Evolutionary conservation across 129 eudicot species (phyloP), one percentile per base, ranked within the genome.

Genomic region (Gnaphalium uliginosum): DNA sequence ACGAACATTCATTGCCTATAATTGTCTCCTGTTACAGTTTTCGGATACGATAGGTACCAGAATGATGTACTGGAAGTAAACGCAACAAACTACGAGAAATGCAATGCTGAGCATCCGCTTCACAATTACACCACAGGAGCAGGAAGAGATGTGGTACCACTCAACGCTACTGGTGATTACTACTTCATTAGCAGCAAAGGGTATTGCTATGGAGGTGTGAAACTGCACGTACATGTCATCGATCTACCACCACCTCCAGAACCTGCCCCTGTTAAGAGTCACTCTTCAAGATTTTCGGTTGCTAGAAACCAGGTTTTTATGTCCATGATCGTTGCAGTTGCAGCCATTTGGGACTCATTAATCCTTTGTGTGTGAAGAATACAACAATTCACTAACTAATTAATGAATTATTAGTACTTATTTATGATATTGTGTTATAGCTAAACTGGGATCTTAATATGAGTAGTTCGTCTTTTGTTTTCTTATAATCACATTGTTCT

Each of bases 161-260:
- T 90, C 76, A 90, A 90, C 18, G 78, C 66, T 59, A 90, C 90
- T 27, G 80, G 76, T 26, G 79, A 78, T 51, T 81, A 73, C 77
- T 90, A 90, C 62, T 85, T 90, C 81, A 79, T 87, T 17, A 90
- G 96, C 17, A 87, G 96, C 74, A 87, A 85, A 0, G 96, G 96
- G 0, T 83, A 73, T 78, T 87, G 96, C 82, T 90, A 66, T 35
- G 72, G 89, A 0, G 96, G 96, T 67, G 83, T 85, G 92, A 90
- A 90, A 76, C 11, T 87, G 13, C 85, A 86, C 1, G 73, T 90
- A 18, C 86, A 60, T 10, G 87, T 83, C 15, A 83, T 64, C 53
- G 79, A 87, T 21, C 68, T 78, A 17, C 92, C 96, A 26, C 88
- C 89, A 2, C 92, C 92, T 24, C 65, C 65, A 19, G 92, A 85